Evolutionary conservation across 2,329 filamentous ascomycete species (phyloP), one percentile per base, ranked within the genome.

Genomic region (Amesomyces nigricolor): DNA sequence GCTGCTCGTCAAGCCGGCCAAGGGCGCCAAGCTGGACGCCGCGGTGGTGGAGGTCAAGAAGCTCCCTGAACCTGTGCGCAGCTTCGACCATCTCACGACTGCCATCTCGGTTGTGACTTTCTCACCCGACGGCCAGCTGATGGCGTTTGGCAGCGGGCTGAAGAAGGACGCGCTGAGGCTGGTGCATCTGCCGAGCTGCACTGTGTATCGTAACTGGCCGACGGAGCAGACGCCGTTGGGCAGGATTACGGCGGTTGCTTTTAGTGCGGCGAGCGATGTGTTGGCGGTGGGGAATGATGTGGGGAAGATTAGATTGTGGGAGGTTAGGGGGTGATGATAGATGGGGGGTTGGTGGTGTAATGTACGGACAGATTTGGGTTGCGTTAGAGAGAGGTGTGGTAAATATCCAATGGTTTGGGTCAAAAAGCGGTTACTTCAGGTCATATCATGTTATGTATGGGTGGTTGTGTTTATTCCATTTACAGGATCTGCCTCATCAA

Each of bases 131-230:
- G 91, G 91, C 1, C 94, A 99, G 73, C 74, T 97, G 49, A 74
- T 99, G 63, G 89, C 85, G 0, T 91, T 97, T 76, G 88, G 85
- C 40, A 95, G 89, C 71, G 82, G 82, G 59, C 88, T 88, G 79
- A 95, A 96, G 78, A 87, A 87, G 68, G 91, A 96, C 72, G 89
- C 91, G 0, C 73, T 99, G 69, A 80, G 88, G 66, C 74, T 99
- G 62, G 90, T 92, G 32, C 94, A 99, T 71, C 74, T 99, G 63
- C 91, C 92, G 0, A 91, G 83, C 63, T 96, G 91, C 70, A 96
- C 91, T 1, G 89, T 97, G 17, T 99, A 94, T 78, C 85, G 86
- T 66, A 99, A 99, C 72, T 99, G 94, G 94, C 94, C 94, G 22
- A 99, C 92, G 52, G 82, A 85, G 61, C 86, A 88, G 69, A 99